Base-by-base conservation (phyloP, 805 yeast genomes). In the Starmerella cellae region DNA sequence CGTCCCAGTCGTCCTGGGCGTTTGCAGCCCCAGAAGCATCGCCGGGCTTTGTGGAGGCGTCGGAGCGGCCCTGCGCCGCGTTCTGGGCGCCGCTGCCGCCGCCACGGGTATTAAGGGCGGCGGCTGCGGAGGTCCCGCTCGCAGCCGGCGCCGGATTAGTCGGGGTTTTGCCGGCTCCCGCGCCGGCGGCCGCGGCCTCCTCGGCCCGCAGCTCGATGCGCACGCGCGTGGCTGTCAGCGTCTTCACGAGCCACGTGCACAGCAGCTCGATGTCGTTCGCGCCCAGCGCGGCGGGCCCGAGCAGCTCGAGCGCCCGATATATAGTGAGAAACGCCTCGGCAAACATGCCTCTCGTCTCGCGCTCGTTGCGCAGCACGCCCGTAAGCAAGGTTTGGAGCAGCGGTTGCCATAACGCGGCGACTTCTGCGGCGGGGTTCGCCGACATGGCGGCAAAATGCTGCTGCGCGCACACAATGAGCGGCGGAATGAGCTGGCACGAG, bases 401-500 rank as follows among this genome's bases (percentile, higher is more conserved):
- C 42, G 74, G 69, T 23, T 72, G 66, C 95, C 95, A 88, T 35
- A 83, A 62, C 23, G 71, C 71, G 37, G 75, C 60, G 2, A 84
- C 74, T 50, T 69, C 66, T 23, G 47, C 45, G 18, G 52, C 55
- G 19, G 68, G 64, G 35, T 61, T 56, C 34, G 70, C 73, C 20
- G 52, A 55, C 20, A 68, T 64, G 36, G 61, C 57, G 35, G 70
- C 72, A 20, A 71, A 5, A 73, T 74, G 18, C 73, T 68, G 14
- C 75, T 75, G 35, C n/a, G 79, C 68, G 49, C 82, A 75, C 42
- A 73, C 64, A 46, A 91, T 65, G 41, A 88, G 65, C 3, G 84
- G 75, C 2, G 96, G 85, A 55, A 87, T 75, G 4, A 87, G 71
- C 47, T 78, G 72, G 2, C 95, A 87, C 36, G 95, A 85, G n/a